Conservation (phyloP, 2,329 filamentous ascomycete species). For the Orbilia quercus region DNA sequence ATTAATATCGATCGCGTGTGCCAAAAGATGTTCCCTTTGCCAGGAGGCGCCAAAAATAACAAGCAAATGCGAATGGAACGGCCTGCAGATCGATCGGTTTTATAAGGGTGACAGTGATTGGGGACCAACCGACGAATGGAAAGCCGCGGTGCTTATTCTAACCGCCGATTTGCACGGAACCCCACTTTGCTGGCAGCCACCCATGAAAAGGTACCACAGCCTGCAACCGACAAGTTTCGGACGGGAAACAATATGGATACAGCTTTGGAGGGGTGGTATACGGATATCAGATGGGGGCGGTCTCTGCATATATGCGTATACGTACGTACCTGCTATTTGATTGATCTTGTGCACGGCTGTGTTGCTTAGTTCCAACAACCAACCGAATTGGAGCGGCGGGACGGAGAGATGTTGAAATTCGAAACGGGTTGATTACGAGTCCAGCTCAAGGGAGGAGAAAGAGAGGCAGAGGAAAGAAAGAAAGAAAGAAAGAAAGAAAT, state of each 20-base stretch:
- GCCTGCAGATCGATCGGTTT: slow-evolving; percentile 39
- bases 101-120: not conserved
- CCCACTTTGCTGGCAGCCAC: slow-evolving; percentile 38
- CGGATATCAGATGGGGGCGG: too few species aligned
- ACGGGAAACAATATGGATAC: too few species aligned
- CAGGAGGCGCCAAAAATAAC: slow-evolving; percentile 27
- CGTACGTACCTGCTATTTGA: too few species aligned
- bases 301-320: too few species aligned
- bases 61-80: slow-evolving; percentile 11
- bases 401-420: slow-evolving; percentile 7
- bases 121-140: slow-evolving; percentile 27
- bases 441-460: slow-evolving; percentile 35
- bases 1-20: not conserved
- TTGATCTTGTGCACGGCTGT: too few species aligned
- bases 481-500: slow-evolving; percentile 21
- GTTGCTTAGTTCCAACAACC: too few species aligned
- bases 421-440: slow-evolving; percentile 37
- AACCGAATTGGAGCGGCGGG: not conserved
- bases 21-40: slow-evolving; percentile 18
- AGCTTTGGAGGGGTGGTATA: too few species aligned
- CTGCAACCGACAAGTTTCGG: not conserved
- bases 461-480: slow-evolving; percentile 12
- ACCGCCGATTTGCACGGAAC: slow-evolving; percentile 48
- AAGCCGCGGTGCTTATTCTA: slow-evolving; percentile 37
- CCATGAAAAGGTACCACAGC: slow-evolving; percentile 1